Evolutionary conservation across 1,139 yeast genomes (phyloP).

Genomic region (Lodderomyces margitis): DNA sequence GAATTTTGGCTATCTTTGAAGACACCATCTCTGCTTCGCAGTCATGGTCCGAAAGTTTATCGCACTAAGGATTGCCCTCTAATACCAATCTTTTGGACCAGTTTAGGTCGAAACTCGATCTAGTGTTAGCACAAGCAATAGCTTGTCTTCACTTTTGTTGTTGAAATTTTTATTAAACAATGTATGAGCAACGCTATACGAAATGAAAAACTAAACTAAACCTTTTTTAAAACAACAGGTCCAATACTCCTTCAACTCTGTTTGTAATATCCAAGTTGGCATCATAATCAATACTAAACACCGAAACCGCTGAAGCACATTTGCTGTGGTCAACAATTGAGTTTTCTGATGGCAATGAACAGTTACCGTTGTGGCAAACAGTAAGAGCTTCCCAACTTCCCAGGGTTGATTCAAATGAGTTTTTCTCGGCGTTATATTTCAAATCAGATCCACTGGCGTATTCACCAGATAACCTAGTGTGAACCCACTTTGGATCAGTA

Average conservation of each 20-base stretch:
- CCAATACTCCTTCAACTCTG: slow-evolving; percentile 25
- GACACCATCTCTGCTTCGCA: too few relatives aligned
- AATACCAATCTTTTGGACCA: too few relatives aligned
- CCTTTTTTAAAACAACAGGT: slow-evolving; percentile 17
- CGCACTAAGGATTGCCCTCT: too few relatives aligned
- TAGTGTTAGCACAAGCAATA: too few relatives aligned
- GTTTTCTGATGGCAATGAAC: slow-evolving; percentile 37
- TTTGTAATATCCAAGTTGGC: slow-evolving; percentile 30
- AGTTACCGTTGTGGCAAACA: slow-evolving; percentile 34
- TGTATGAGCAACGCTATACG: not conserved
- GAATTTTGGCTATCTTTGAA: too few relatives aligned
- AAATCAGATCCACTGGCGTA: slow-evolving; percentile 29
- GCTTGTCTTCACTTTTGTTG: too few relatives aligned
- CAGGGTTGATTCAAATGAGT: slow-evolving; percentile 20
- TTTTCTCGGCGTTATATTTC: slow-evolving; percentile 29
- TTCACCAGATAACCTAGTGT: slow-evolving; percentile 37
- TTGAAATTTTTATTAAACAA: too few relatives aligned
- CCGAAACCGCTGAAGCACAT: slow-evolving; percentile 38
- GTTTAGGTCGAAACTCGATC: too few relatives aligned
- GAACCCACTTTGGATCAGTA: slow-evolving; percentile 32
- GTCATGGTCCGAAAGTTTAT: too few relatives aligned
- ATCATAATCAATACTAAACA: slow-evolving; percentile 43
- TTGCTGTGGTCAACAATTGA: slow-evolving; percentile 19
- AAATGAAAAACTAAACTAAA: not conserved
- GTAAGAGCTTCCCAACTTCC: slow-evolving; percentile 20